A percentile compares a stretch with the other conserved stretches of the same genome.
phyloP scores from a whole-genome alignment of 441 rosid genomes.

The Brassica balearica region DNA sequence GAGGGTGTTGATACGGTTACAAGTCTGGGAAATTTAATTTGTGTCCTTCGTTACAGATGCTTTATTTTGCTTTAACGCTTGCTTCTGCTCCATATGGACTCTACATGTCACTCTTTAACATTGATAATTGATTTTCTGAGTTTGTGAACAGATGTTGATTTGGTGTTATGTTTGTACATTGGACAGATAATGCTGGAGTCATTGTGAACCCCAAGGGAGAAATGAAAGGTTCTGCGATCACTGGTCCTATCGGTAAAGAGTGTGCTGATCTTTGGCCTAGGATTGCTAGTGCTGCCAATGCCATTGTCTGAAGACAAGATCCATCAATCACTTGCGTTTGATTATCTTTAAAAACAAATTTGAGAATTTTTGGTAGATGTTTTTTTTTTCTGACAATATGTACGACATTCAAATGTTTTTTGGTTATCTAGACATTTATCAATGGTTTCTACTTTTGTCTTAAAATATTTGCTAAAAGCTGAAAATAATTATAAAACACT shows the following conservation, averaged over 20 bases:
- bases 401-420: conserved; percentile 21
- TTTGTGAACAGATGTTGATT: no score
- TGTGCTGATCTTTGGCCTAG: conserved; percentile 84
- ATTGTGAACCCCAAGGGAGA: conserved; percentile 83
- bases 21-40: conserved; percentile 41
- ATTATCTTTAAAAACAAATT: background rate
- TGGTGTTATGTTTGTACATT: background rate
- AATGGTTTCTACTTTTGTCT: background rate
- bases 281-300: conserved; percentile 91
- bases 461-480: background rate
- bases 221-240: conserved; percentile 83
- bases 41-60: conserved; percentile 65
- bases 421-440: conserved; percentile 2
- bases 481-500: background rate
- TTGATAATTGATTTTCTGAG: background rate
- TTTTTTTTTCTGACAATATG: background rate
- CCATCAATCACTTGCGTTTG: conserved; percentile 2
- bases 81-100: conserved; percentile 36
- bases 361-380: conserved; percentile 26
- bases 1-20: conserved; percentile 51
- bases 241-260: conserved; percentile 78
- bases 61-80: conserved; percentile 39
- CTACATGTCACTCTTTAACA: conserved; percentile 44
- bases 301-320: conserved; percentile 57
- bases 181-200: conserved; percentile 75